These are phyloP conservation scores for Plasmodium inui DNA, from an alignment of 169 alveolate genomes.

Conservation along the genomic window DNA sequence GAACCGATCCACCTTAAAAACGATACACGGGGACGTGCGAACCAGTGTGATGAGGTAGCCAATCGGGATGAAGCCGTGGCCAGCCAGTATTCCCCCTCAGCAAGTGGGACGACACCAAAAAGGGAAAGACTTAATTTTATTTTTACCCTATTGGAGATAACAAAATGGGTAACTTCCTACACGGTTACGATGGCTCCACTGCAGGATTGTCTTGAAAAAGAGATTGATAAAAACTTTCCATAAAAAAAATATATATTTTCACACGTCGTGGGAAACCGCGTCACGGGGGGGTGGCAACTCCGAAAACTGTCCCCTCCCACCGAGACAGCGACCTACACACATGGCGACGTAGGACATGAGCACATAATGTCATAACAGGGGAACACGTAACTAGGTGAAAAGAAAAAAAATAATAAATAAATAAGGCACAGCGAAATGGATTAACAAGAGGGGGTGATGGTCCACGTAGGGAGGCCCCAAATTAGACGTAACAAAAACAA, in stretches of 20 bases:
- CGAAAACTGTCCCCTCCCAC: not conserved
- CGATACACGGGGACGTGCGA: not conserved
- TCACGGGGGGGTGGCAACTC: not conserved
- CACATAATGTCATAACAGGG: not conserved
- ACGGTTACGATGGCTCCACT: not conserved
- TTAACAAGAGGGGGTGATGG: not conserved
- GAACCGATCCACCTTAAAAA: not conserved
- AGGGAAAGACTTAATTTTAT: not conserved
- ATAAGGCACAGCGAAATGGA: not conserved
- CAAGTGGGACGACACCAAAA: not conserved
- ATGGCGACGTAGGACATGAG: not conserved
- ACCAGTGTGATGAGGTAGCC: not conserved
- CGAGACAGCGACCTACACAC: not conserved
- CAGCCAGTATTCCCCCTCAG: not conserved
- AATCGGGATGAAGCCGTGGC: not conserved
- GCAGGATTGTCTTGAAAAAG: not conserved
- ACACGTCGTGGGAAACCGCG: not conserved
- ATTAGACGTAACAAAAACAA: not conserved
- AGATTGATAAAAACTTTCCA: slow-evolving; percentile 1
- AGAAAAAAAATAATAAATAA: not conserved
- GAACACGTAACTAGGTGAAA: not conserved
- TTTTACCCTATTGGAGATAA: not conserved
- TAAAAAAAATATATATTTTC: not conserved
- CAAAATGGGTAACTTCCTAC: not conserved
- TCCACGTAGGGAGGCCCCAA: not conserved